phyloP scores from a whole-genome alignment of 768 basidiomycete genomes.

The Russula earlei region DNA sequence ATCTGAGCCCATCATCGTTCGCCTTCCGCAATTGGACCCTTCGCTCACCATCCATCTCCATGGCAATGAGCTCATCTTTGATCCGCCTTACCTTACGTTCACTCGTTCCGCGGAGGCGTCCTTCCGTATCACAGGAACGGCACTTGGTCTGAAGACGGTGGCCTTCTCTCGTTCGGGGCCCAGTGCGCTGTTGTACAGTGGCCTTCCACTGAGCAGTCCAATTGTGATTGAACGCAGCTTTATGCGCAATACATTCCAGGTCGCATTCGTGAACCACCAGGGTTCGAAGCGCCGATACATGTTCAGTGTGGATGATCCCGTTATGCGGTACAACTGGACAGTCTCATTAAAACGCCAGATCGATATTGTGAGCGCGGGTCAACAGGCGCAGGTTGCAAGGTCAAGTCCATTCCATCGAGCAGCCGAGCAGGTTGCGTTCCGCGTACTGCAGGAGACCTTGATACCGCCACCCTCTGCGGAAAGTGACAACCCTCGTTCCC shows the following conservation, averaged over 20 bases:
- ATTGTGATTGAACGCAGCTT: conserved; percentile 84
- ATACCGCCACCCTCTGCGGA: conserved; percentile 32
- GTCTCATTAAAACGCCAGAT: conserved; percentile 59
- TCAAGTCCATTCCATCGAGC: conserved; percentile 47
- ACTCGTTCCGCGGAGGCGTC: conserved; percentile 69
- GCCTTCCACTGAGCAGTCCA: conserved; percentile 68
- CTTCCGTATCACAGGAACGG: conserved; percentile 83
- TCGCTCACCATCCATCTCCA: conserved; percentile 71
- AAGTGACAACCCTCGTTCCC: conserved; percentile 3
- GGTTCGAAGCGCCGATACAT: conserved; percentile 79
- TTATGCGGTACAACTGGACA: conserved; percentile 67
- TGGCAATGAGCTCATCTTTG: conserved; percentile 83
- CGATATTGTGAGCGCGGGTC: conserved; percentile 35
- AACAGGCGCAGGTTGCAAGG: conserved; percentile 22
- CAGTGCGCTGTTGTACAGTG: conserved; percentile 75
- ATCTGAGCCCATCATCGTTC: conserved; percentile 80
- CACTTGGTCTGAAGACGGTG: conserved; percentile 74
- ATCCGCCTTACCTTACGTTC: conserved; percentile 78
- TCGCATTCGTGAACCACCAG: conserved; percentile 67
- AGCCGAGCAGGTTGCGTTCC: conserved; percentile 67
- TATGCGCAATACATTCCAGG: conserved; percentile 94
- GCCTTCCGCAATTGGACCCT: conserved; percentile 80
- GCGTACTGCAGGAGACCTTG: conserved; percentile 77
- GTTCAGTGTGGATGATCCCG: conserved; percentile 82
- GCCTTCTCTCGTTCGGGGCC: conserved; percentile 76